Evolutionary conservation across 345 rosid genomes (phyloP).

Genomic region (Ailanthus altissimus): DNA sequence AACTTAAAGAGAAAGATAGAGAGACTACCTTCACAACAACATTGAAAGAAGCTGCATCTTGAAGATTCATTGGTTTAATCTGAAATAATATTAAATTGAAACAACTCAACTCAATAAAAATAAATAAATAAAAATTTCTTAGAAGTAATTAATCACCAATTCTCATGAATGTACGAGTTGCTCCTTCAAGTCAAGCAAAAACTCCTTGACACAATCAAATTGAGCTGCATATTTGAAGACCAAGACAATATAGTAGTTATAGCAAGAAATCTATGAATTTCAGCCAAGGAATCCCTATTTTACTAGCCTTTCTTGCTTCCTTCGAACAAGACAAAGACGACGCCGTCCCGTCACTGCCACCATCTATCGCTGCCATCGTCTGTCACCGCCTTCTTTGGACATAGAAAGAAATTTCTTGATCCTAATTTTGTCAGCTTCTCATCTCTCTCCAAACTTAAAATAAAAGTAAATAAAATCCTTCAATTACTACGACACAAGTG

Average conservation of each 20-base stretch:
- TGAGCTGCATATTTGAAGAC: no score
- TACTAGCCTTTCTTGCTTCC: conserved; percentile 52
- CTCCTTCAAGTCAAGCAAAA: no score
- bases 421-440: conserved; percentile 71
- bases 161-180: no score
- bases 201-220: no score
- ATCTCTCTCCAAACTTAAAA: conserved; percentile 55
- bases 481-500: conserved; percentile 21
- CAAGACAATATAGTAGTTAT: background rate
- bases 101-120: no score
- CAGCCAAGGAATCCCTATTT: conserved; percentile 60
- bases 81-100: no score
- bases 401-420: conserved; percentile 84
- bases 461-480: background rate
- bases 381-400: conserved; percentile 33
- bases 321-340: conserved; percentile 57
- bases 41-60: no score
- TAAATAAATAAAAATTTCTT: no score
- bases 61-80: no score
- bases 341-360: conserved; percentile 15
- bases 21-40: no score
- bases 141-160: no score
- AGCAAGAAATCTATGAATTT: conserved; percentile 64
- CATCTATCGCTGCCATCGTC: conserved; percentile 21
- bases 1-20: no score